phyloP scores from a whole-genome alignment of 352 stramenopile species.

The Phytopythium aichiense region DNA sequence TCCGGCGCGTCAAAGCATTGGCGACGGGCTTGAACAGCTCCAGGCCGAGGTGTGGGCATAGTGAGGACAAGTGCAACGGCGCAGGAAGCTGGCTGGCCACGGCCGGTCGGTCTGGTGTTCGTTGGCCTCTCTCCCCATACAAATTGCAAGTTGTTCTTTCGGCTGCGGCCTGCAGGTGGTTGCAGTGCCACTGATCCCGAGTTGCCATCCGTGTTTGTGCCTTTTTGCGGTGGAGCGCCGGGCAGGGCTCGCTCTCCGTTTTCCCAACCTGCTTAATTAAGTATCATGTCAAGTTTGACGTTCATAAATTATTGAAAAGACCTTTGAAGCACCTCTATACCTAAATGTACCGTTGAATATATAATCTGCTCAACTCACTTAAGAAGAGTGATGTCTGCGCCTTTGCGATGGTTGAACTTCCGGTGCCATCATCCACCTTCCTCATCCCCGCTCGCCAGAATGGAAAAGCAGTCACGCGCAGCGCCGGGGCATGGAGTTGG shows the following conservation, averaged over 20 bases:
- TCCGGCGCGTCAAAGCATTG: not conserved
- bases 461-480: not conserved
- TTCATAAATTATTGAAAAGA: too few species aligned
- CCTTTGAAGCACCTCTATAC: not conserved
- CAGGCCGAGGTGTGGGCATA: too few species aligned
- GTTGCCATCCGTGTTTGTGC: not conserved
- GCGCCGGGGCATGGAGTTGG: not conserved
- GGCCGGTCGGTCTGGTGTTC: not conserved
- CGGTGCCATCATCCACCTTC: conserved; percentile 7
- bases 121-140: not conserved
- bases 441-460: not conserved
- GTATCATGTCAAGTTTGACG: not conserved
- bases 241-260: too few species aligned
- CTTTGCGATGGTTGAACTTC: conserved; percentile 2
- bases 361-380: too few species aligned
- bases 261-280: not conserved
- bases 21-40: not conserved
- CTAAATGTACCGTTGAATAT: too few species aligned
- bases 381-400: not conserved
- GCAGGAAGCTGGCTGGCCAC: not conserved
- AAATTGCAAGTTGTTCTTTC: not conserved
- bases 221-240: not conserved
- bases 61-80: not conserved
- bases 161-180: not conserved
- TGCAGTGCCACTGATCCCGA: not conserved